Conservation (phyloP, 441 rosid genomes). For the Erodium moschatum region DNA sequence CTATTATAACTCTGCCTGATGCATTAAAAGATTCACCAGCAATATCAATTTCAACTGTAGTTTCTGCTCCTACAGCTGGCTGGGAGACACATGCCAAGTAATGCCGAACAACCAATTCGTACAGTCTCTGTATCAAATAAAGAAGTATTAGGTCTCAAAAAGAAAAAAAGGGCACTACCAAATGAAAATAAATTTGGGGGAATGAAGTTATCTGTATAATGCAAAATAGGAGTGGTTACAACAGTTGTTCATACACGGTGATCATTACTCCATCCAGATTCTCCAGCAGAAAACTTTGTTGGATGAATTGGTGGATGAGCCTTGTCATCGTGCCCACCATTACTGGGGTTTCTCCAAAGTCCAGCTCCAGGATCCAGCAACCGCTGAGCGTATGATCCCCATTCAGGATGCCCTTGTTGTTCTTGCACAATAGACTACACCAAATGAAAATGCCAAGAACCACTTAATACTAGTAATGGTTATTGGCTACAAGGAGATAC, state of each 20-base stretch:
- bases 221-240: not conserved
- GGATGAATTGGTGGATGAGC: conserved; percentile 99
- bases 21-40: conserved; percentile 86
- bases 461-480: conserved; percentile 13
- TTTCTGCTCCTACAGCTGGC: conserved; percentile 95
- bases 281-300: conserved; percentile 81
- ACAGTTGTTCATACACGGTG: conserved; percentile 50
- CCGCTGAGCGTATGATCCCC: conserved; percentile 85
- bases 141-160: conserved; percentile 13
- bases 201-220: not conserved
- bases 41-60: conserved; percentile 79
- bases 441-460: conserved; percentile 22
- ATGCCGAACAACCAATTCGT: conserved; percentile 93
- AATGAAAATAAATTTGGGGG: conserved; percentile 14
- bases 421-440: conserved; percentile 69
- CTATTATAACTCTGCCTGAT: conserved; percentile 80
- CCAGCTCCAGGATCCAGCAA: conserved; percentile 61
- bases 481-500: conserved; percentile 1
- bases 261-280: conserved; percentile 76
- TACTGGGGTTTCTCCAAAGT: conserved; percentile 87
- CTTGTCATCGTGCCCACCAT: conserved; percentile 95
- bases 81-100: conserved; percentile 92
- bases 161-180: conserved; percentile 14
- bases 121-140: conserved; percentile 51
- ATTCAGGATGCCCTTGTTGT: conserved; percentile 70